Base-by-base conservation (phyloP, 768 basidiomycete species). In the Podaxis rugospora region DNA sequence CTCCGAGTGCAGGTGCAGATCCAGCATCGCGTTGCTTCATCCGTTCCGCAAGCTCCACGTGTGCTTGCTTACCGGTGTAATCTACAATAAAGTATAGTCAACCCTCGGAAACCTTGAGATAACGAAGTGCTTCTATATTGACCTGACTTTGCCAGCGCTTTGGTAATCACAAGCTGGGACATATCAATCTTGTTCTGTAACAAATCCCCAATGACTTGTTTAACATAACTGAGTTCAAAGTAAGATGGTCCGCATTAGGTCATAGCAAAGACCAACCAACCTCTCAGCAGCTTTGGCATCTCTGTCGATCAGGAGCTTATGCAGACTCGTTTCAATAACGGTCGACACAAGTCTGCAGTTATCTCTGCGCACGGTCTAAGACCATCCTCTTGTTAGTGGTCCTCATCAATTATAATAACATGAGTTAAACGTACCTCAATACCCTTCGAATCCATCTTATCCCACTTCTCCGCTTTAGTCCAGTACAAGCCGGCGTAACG, bases 361-460 rank as follows among this genome's bases (percentile, higher is more conserved):
- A 69, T 99, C 97, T 72, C 97, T 84, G 66, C 97, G 89, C 51
- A 99, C 97, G 46, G 97, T 98, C 95, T 98, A 63, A 7, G 47
- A 55, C 13, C 16, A 27, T 52, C 3, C 23, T 23, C 27, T 47
- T 35, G 52, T 54, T 51, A 49, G 18, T 44, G 32, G 7, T 32
- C 35, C 6, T 62, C 27, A 44, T 35, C 47, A 42, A 42, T 37
- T 28, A 21, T 21, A 23, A 61, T 39, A 13, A 3, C 23, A 40
- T 3, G 25, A 40, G 47, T 52, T 32, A 28, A 35, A 68, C 84
- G 2, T 57, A 94, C 95, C 84, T 99, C 97, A 61, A 99, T 98
- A 69, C 97, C 97, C 76, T 99, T 99, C 1, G 96, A 90, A 67
- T 99, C 97, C 97, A 98, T 98, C 77, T 98, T 98, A 74, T 99